Evolutionary conservation across 352 stramenopile genomes (phyloP), one percentile per base, ranked within the genome.

Genomic region (Porosira glacialis): DNA sequence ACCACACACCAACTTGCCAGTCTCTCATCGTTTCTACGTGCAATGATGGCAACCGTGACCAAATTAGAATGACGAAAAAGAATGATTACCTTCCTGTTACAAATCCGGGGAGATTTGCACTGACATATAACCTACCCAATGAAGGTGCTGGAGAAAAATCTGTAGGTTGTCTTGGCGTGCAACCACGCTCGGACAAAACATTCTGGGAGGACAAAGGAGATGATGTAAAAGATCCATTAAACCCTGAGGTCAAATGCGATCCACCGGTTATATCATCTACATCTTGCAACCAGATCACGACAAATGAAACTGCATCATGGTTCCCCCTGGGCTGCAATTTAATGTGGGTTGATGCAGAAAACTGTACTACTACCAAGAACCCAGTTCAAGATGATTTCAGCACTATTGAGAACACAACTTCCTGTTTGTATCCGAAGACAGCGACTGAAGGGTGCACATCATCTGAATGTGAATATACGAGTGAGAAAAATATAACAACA

Each of bases 61-160:
- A 7, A 55, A 53, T 63, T 24, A n/a, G n/a, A n/a, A n/a, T n/a
- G n/a, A n/a, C n/a, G n/a, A 33, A 31, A 22, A 21, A 63, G 26
- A 21, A 53, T 15, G 36, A 35, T 21, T 63, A 63, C 22, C 55
- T 63, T 36, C 11, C 6, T 49, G 30, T 33, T 4, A 22, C 4
- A n/a, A 63, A 63, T 22, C 55, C 55, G 22, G 55, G 55, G 2
- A 63, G 55, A 49, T 63, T 63, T 17, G 55, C 55, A 33, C 39
- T 63, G 38, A 10, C 55, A 36, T 63, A 63, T 56, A 10, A 28
- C 10, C 17, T 61, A 22, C 55, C 55, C 4, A 63, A 63, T 35
- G 19, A 4, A 7, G 19, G 33, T 49, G n/a, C 35, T 19, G 27
- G 22, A 36, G 19, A 24, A 24, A 17, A 51, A 19, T 19, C 55